These are phyloP conservation scores for Graphium sp. DNA, from an alignment of 2,329 filamentous ascomycete species.

Conservation along the genomic window DNA sequence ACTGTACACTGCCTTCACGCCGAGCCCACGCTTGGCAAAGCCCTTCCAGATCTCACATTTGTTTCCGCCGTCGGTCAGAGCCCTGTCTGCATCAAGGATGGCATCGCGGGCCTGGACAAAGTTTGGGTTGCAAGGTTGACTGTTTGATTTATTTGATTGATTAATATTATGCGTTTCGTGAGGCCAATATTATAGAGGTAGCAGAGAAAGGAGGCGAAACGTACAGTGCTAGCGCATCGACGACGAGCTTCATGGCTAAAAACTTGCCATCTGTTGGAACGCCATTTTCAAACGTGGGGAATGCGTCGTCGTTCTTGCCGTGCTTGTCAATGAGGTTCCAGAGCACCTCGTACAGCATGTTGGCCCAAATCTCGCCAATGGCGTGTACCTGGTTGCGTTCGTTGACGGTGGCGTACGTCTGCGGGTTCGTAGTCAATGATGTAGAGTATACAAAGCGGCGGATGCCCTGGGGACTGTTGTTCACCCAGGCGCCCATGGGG, in stretches of 20 bases:
- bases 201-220: constrained; percentile 4
- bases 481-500: constrained; percentile 31
- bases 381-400: constrained; percentile 21
- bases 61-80: constrained; percentile 32
- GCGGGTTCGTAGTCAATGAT: constrained; percentile 27
- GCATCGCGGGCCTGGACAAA: constrained; percentile 34
- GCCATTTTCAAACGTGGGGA: constrained; percentile 23
- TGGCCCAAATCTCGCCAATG: constrained; percentile 34
- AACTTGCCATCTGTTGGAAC: constrained; percentile 35
- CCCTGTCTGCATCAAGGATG: constrained; percentile 35
- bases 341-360: constrained; percentile 35
- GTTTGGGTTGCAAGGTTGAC: constrained; percentile 36
- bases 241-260: constrained; percentile 31
- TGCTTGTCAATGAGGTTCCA: constrained; percentile 41
- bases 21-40: constrained; percentile 40
- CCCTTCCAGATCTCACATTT: constrained; percentile 33
- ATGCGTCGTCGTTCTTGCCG: constrained; percentile 25
- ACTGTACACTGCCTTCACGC: constrained; percentile 16
- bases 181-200: no score
- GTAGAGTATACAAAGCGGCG: constrained; percentile 34
- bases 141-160: constrained; percentile 2
- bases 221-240: constrained; percentile 29
- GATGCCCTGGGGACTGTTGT: constrained; percentile 24
- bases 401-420: constrained; percentile 28
- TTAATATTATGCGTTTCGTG: no score